Evolutionary conservation across 768 basidiomycete species (phyloP), one percentile per base, ranked within the genome.

Genomic region (Russula ochroleuca): DNA sequence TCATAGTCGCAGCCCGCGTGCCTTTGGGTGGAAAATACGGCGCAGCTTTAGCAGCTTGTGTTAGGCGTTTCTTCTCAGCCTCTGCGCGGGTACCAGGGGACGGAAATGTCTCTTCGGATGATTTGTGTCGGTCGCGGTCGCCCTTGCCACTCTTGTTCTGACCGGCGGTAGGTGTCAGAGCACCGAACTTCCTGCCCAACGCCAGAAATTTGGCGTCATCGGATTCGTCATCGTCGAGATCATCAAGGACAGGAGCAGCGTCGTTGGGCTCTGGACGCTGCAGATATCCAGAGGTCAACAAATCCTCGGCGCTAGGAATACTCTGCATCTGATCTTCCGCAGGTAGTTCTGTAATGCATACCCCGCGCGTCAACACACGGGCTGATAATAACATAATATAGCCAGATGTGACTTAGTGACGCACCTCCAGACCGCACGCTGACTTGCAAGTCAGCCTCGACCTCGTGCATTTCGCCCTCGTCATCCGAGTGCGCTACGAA

Each of bases 1-100:
- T 21, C 47, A 60, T 64, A 14, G 23, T 19, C 23, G 63, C 63
- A 15, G 65, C 65, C 17, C 62, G 50, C 21, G 65, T 66, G 21
- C 65, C 65, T 13, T n/a, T 45, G 13, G 56, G 51, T 2, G 65
- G 57, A 25, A 47, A 37, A 21, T 58, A 64, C 37, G 50, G 56
- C 40, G 50, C 38, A 49, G 10, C 38, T 45, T 63, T 66, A 6
- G 57, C 62, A n/a, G 9, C 38, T 23, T 63, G 52, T 2, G 38
- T 58, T 2, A 37, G 50, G 28, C 47, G 61, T 28, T 14, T 53
- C 28, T 55, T 63, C 62, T 66, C 62, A 2, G 28, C 65, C 1
- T 38, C 9, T 5, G 57, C 62, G 25, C 57, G 62, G 2, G 62
- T 64, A 8, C 57, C 52, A 17, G 33, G 57, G 2, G 53, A 59